A percentile compares a stretch with the other conserved stretches of the same genome.
phyloP scores from a whole-genome alignment of 1,139 yeast genomes.

The Lodderomyces beijingensis region DNA sequence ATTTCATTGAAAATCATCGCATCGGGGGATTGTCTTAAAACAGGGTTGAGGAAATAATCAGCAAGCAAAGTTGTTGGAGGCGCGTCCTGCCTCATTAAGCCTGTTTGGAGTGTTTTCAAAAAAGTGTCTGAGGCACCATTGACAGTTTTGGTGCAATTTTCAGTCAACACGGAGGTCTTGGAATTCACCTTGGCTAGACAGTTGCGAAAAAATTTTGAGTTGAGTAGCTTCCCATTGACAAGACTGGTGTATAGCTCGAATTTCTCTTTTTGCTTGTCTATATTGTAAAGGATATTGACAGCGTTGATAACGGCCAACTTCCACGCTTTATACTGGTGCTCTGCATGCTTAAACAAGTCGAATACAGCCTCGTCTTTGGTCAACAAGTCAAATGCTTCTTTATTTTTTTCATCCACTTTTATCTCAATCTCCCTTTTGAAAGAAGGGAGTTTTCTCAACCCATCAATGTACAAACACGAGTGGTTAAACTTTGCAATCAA shows the following conservation, averaged over 20 bases:
- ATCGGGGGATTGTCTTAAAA: slow-evolving; percentile 20
- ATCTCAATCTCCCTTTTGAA: slow-evolving; percentile 35
- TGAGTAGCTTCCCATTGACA: slow-evolving; percentile 18
- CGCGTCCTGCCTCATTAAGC: too few species aligned
- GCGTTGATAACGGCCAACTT: slow-evolving; percentile 22
- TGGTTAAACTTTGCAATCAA: slow-evolving; percentile 17
- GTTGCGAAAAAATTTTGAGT: slow-evolving; percentile 16
- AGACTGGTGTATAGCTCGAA: slow-evolving; percentile 32
- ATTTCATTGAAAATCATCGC: slow-evolving; percentile 34
- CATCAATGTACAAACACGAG: slow-evolving; percentile 15
- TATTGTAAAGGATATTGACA: slow-evolving; percentile 20
- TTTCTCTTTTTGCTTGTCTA: slow-evolving; percentile 18
- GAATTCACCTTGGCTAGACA: slow-evolving; percentile 2
- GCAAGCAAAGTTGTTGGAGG: slow-evolving; percentile 5
- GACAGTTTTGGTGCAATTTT: slow-evolving; percentile 8
- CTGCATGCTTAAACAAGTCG: slow-evolving; percentile 17
- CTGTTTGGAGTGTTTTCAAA: slow-evolving; percentile 8
- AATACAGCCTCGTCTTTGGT: slow-evolving; percentile 1
- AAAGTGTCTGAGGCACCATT: slow-evolving; percentile 9
- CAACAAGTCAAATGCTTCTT: background rate
- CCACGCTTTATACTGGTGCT: slow-evolving; percentile 18
- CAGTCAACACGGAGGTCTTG: slow-evolving; percentile 3
- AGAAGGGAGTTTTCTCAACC: slow-evolving; percentile 33
- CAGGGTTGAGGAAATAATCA: slow-evolving; percentile 15
- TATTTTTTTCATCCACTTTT: slow-evolving; percentile 7